Evolutionary conservation across 176 grass and related monocot species (phyloP).

Genomic region (Pontederia crassipes): DNA sequence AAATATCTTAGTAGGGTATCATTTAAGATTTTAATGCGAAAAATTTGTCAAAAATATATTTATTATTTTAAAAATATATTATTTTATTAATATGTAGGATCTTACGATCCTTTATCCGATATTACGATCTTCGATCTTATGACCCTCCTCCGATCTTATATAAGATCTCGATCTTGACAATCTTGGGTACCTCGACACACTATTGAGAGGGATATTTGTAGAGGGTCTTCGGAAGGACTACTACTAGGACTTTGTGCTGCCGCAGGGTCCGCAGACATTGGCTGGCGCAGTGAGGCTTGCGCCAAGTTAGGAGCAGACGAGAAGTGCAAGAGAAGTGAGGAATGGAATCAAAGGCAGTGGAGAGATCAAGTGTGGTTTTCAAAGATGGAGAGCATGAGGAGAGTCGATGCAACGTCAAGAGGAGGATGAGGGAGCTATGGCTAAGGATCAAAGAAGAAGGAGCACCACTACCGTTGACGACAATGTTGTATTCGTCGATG

Average conservation of each 20-base stretch:
- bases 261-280: slow-evolving; percentile 27
- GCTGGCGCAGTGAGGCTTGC: slow-evolving; percentile 45
- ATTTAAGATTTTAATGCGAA: too few species aligned
- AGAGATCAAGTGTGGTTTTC: slow-evolving; percentile 24
- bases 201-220: slow-evolving; percentile 34
- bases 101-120: too few species aligned
- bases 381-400: slow-evolving; percentile 28
- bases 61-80: too few species aligned
- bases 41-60: too few species aligned
- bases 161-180: too few species aligned
- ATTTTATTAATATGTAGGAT: too few species aligned
- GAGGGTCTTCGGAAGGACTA: slow-evolving; percentile 37
- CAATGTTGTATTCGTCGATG: neutral
- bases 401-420: slow-evolving; percentile 22
- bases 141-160: too few species aligned
- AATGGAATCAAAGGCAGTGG: slow-evolving; percentile 8
- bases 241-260: slow-evolving; percentile 37
- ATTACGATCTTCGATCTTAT: too few species aligned
- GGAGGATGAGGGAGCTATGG: slow-evolving; percentile 36
- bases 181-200: slow-evolving; percentile 19
- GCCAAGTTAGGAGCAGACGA: slow-evolving; percentile 35
- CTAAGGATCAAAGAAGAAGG: slow-evolving; percentile 10
- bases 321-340: slow-evolving; percentile 30
- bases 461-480: too few species aligned
- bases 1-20: too few species aligned